phyloP scores from a whole-genome alignment of 2,329 filamentous ascomycete genomes.

The Alternaria consortialis region DNA sequence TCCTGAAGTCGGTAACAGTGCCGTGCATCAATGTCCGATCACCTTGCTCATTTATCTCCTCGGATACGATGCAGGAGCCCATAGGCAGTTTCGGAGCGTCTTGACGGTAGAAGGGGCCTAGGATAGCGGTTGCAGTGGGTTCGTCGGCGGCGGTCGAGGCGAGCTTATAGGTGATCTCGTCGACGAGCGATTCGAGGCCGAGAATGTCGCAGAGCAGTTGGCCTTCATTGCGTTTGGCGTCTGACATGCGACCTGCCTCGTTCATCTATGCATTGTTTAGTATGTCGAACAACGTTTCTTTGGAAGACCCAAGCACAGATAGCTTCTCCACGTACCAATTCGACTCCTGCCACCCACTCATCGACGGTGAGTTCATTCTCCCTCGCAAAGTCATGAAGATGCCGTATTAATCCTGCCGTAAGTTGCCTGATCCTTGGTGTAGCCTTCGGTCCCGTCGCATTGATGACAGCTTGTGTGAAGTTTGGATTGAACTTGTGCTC shows the following conservation, averaged over 20 bases:
- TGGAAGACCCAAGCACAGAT: not conserved
- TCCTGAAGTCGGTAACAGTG: conserved; percentile 64
- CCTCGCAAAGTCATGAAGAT: conserved; percentile 80
- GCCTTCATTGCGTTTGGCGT: conserved; percentile 69
- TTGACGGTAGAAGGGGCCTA: conserved; percentile 84
- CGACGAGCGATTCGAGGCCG: conserved; percentile 70
- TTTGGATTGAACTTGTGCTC: conserved; percentile 71
- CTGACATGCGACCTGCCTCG: conserved; percentile 69
- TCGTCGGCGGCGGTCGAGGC: conserved; percentile 60
- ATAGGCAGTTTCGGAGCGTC: conserved; percentile 75
- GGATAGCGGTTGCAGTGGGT: conserved; percentile 78
- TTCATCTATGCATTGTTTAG: conserved; percentile 58
- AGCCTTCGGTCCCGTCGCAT: conserved; percentile 75
- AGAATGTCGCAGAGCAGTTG: conserved; percentile 68
- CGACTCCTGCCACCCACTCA: conserved; percentile 78
- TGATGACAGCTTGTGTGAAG: conserved; percentile 78
- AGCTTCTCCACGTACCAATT: conserved; percentile 62
- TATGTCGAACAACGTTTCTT: not conserved
- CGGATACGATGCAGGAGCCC: conserved; percentile 70
- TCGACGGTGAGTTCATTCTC: conserved; percentile 81
- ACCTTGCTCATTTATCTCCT: conserved; percentile 55
- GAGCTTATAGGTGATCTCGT: conserved; percentile 79
- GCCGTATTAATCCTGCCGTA: conserved; percentile 70
- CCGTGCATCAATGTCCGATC: conserved; percentile 73
- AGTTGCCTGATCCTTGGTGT: conserved; percentile 70